Conservation (phyloP, 495 filamentous ascomycete genomes). For the Xylaria intraflava region DNA sequence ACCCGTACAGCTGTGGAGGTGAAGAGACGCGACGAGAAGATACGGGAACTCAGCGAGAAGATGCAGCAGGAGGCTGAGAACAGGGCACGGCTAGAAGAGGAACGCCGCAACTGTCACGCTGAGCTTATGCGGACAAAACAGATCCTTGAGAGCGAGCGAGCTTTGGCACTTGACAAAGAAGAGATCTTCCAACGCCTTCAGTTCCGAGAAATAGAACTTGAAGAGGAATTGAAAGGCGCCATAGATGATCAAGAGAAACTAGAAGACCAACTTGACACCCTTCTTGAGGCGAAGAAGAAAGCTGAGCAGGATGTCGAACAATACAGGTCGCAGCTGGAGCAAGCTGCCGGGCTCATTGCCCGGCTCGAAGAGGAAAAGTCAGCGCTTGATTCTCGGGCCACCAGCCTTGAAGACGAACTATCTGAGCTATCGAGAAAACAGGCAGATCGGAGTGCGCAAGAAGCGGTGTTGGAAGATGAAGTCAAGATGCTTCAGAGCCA, state of each 20-base stretch:
- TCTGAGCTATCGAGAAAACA: conserved; percentile 59
- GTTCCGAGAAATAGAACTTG: conserved; percentile 76
- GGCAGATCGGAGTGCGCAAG: conserved; percentile 61
- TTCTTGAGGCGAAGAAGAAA: conserved; percentile 83
- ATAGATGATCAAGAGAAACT: conserved; percentile 90
- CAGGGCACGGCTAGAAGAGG: conserved; percentile 80
- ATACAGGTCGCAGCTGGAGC: conserved; percentile 76
- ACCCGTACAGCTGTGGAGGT: conserved; percentile 86
- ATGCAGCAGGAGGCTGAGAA: conserved; percentile 71
- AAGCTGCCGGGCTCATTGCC: conserved; percentile 80
- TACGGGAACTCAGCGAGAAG: conserved; percentile 73
- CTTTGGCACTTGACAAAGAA: conserved; percentile 92
- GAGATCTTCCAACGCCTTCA: conserved; percentile 97
- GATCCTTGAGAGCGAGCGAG: conserved; percentile 88
- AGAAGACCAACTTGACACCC: conserved; percentile 84
- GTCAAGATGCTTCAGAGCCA: conserved; percentile 91
- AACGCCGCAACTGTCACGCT: conserved; percentile 75
- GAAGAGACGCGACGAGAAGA: conserved; percentile 89
- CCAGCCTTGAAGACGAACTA: conserved; percentile 61
- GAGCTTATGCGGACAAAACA: conserved; percentile 88
- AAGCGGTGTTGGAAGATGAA: conserved; percentile 69
- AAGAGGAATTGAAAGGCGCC: conserved; percentile 87
- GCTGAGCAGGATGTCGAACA: conserved; percentile 78
- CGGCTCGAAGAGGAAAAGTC: conserved; percentile 79
- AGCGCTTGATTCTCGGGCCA: conserved; percentile 58